phyloP scores from a whole-genome alignment of 768 basidiomycete species.

The Suillus subluteus region DNA sequence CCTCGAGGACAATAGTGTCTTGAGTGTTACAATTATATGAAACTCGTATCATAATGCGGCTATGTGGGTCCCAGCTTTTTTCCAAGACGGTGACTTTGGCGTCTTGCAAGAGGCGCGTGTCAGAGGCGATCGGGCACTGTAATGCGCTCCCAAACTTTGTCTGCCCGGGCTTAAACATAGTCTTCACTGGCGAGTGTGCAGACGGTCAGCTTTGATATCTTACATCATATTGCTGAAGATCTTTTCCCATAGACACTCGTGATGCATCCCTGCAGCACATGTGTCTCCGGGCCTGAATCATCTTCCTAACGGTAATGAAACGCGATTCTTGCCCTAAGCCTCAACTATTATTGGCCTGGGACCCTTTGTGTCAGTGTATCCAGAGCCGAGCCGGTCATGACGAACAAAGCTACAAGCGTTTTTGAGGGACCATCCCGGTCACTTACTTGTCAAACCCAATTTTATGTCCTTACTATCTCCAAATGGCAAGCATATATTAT shows the following conservation, averaged over 20 bases:
- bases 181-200: constrained; percentile 3
- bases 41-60: background rate
- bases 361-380: background rate
- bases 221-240: background rate
- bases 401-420: background rate
- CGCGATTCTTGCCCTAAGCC: background rate
- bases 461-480: background rate
- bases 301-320: background rate
- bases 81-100: background rate
- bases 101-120: background rate
- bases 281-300: background rate
- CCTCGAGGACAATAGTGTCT: background rate
- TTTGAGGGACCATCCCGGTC: background rate
- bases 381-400: background rate
- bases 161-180: background rate
- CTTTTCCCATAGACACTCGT: background rate
- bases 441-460: background rate
- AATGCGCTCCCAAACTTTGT: background rate
- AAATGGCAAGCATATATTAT: background rate
- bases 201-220: background rate
- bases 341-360: background rate
- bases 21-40: background rate
- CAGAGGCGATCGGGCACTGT: background rate
- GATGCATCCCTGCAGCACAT: background rate
- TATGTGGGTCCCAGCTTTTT: background rate